Conservation (phyloP, 2,329 filamentous ascomycete genomes). For the Ophioceras dolichostomum region DNA sequence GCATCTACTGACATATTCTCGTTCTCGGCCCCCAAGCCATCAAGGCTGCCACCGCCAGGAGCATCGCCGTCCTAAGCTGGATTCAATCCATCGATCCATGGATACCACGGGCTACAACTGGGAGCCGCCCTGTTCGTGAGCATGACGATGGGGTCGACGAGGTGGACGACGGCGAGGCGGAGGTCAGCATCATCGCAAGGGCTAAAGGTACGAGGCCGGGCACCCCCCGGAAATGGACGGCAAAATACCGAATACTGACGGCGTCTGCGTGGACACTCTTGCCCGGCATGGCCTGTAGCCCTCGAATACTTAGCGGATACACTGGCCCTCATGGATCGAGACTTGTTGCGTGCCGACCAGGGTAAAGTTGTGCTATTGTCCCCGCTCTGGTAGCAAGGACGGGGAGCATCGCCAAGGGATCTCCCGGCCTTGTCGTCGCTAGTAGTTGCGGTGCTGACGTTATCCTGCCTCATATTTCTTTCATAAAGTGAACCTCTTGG, state of each 20-base stretch:
- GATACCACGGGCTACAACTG: too few species aligned
- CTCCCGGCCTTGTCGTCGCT: background rate
- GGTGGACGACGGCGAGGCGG: slow-evolving; percentile 19
- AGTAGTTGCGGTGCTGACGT: background rate
- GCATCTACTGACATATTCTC: background rate
- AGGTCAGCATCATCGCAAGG: slow-evolving; percentile 36
- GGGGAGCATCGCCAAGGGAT: too few species aligned
- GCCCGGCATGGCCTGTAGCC: too few species aligned
- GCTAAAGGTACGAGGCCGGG: slow-evolving; percentile 36
- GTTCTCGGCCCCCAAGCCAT: slow-evolving; percentile 6
- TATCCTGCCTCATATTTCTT: background rate
- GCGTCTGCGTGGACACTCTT: too few species aligned
- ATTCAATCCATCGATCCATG: slow-evolving; percentile 18
- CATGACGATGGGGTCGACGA: slow-evolving; percentile 10
- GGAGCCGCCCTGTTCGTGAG: slow-evolving; percentile 3
- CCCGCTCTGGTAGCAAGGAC: background rate
- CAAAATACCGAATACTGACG: too few species aligned
- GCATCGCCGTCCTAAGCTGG: slow-evolving; percentile 11
- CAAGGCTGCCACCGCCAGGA: slow-evolving; percentile 8
- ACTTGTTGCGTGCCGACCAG: slow-evolving; percentile 36
- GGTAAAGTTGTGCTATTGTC: slow-evolving; percentile 16
- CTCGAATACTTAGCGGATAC: slow-evolving; percentile 45
- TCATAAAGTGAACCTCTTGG: slow-evolving; percentile 13
- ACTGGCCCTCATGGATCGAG: slow-evolving; percentile 31
- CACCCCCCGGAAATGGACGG: too few species aligned